Conservation (phyloP, 129 eudicot genomes). For the Centrapalus pauciflorus region DNA sequence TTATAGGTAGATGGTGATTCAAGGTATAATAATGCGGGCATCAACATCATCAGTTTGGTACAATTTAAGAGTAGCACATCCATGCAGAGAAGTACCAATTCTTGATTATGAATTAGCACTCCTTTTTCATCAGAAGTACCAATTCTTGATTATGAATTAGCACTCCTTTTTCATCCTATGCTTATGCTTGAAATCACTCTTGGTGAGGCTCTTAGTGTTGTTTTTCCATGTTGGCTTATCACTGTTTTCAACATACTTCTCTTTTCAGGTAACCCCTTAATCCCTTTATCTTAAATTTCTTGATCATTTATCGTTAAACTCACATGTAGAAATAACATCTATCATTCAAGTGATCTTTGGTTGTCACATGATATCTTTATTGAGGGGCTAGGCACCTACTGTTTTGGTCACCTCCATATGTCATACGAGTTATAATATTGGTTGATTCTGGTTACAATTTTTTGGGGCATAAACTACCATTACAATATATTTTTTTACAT, state of each 20-base stretch:
- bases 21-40: slow-evolving; percentile 99
- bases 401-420: too few relatives aligned
- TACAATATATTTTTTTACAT: too few relatives aligned
- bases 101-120: slow-evolving; percentile 92
- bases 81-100: slow-evolving; percentile 84
- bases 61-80: slow-evolving; percentile 85
- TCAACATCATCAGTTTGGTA: slow-evolving; percentile 95
- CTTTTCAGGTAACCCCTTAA: slow-evolving; percentile 54
- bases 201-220: slow-evolving; percentile 89
- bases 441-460: too few relatives aligned
- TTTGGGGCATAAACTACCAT: too few relatives aligned
- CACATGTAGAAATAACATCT: too few relatives aligned
- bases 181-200: slow-evolving; percentile 94
- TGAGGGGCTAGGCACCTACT: too few relatives aligned
- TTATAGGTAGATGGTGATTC: too few relatives aligned
- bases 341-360: too few relatives aligned
- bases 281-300: not conserved
- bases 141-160: slow-evolving; percentile 88
- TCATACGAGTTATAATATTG: too few relatives aligned
- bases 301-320: not conserved
- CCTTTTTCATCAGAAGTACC: slow-evolving; percentile 80
- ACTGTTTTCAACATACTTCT: slow-evolving; percentile 80
- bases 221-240: slow-evolving; percentile 94
- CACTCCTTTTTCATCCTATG: slow-evolving; percentile 94
- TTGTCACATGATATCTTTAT: too few relatives aligned